phyloP scores from a whole-genome alignment of 2,329 filamentous ascomycete genomes.

The Pseudogymnoascus sp. region DNA sequence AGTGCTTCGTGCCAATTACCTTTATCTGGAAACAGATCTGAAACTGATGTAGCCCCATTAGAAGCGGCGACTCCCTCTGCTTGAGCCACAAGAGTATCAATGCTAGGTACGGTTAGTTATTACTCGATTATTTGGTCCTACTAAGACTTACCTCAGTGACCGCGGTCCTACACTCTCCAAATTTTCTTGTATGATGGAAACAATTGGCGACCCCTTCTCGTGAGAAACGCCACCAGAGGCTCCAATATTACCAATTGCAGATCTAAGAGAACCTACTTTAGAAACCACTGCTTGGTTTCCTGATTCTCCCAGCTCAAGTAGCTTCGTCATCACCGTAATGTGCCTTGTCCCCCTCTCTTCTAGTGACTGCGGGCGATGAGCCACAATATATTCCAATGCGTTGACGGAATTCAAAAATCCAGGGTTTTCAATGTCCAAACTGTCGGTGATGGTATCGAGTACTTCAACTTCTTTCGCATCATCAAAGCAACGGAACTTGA shows the following conservation, averaged over 20 bases:
- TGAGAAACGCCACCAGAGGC: slow-evolving; percentile 5
- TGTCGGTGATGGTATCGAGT: slow-evolving; percentile 24
- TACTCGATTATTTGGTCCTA: background rate
- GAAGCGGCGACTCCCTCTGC: slow-evolving; percentile 34
- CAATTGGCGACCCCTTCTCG: slow-evolving; percentile 32
- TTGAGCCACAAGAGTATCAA: slow-evolving; percentile 47
- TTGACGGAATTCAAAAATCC: slow-evolving; percentile 31
- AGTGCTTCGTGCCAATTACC: slow-evolving; percentile 61
- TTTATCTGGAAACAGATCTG: slow-evolving; percentile 53
- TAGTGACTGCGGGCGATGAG: slow-evolving; percentile 38
- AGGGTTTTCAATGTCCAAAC: slow-evolving; percentile 18
- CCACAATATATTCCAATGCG: slow-evolving; percentile 42
- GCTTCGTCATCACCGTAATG: slow-evolving; percentile 42
- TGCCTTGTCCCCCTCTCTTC: slow-evolving; percentile 39
- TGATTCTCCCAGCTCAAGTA: slow-evolving; percentile 48
- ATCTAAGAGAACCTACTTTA: slow-evolving; percentile 31
- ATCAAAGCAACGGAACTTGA: slow-evolving; percentile 30
- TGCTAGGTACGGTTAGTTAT: slow-evolving; percentile 30
- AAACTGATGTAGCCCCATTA: slow-evolving; percentile 25
- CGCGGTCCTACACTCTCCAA: slow-evolving; percentile 41
- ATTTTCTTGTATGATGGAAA: slow-evolving; percentile 48
- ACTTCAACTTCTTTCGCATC: slow-evolving; percentile 26
- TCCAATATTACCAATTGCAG: slow-evolving; percentile 35
- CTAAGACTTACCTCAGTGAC: slow-evolving; percentile 42
- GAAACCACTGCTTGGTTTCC: slow-evolving; percentile 30